These are phyloP conservation scores for Suhomyces bolitotheri DNA, from an alignment of 1,139 yeast genomes.

Conservation along the genomic window DNA sequence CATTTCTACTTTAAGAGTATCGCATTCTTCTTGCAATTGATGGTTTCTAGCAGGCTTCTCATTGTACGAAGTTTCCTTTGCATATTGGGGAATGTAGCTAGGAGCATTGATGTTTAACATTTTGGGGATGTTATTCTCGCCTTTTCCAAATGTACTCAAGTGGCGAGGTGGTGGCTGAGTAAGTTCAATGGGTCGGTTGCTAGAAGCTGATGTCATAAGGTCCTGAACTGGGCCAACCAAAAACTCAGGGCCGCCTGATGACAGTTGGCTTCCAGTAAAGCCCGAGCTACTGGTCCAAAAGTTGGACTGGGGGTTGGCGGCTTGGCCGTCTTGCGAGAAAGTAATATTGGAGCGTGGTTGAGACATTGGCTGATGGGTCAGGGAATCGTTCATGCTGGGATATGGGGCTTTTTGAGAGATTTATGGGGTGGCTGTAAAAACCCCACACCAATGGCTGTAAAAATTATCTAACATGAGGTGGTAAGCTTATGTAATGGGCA, in stretches of 20 bases:
- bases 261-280: conserved; percentile 1
- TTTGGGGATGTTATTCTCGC: background rate
- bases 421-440: background rate
- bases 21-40: conserved; percentile 20
- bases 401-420: background rate
- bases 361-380: conserved; percentile 2
- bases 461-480: conserved; percentile 6
- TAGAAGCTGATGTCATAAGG: background rate
- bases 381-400: conserved; percentile 6
- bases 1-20: conserved; percentile 34
- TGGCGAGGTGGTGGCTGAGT: background rate
- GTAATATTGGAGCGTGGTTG: conserved; percentile 4
- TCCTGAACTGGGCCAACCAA: background rate
- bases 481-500: too few species aligned
- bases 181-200: background rate
- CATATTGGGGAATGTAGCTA: conserved; percentile 27
- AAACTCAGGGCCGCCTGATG: conserved; percentile 2
- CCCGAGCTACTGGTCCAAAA: conserved; percentile 8
- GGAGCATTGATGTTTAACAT: conserved; percentile 32
- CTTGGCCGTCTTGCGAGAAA: conserved; percentile 6
- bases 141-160: background rate
- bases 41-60: background rate
- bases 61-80: conserved; percentile 7
- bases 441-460: conserved; percentile 4
- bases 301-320: conserved; percentile 7